phyloP scores from a whole-genome alignment of 768 basidiomycete species.

The Podaxis sp. region DNA sequence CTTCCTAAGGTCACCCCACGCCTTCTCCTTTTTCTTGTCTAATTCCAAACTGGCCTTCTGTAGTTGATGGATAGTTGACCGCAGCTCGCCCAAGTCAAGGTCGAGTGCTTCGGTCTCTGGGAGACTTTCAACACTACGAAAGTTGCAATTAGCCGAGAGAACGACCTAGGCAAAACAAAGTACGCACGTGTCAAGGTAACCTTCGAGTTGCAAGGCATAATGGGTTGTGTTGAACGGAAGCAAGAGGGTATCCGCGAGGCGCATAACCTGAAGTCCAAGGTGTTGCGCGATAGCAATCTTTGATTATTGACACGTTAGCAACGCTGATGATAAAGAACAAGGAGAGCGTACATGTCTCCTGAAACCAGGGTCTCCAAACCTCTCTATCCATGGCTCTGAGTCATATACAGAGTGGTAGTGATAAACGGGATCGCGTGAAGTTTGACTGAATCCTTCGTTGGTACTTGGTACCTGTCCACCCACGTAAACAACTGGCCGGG shows the following conservation, averaged over 20 bases:
- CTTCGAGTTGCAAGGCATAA: conserved; percentile 58
- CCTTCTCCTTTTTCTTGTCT: conserved; percentile 55
- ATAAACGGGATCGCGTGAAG: conserved; percentile 57
- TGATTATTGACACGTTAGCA: not conserved
- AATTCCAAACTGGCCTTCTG: conserved; percentile 50
- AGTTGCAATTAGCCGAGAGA: not conserved
- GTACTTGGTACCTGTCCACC: conserved; percentile 37
- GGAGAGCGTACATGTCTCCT: conserved; percentile 52
- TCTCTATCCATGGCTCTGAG: conserved; percentile 65
- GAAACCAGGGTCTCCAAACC: conserved; percentile 74
- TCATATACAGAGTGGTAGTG: conserved; percentile 80
- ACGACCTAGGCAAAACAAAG: not conserved
- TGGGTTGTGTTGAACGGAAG: conserved; percentile 76
- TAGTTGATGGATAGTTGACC: conserved; percentile 44
- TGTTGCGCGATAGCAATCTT: conserved; percentile 68
- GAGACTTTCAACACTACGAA: conserved; percentile 49
- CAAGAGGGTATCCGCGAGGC: conserved; percentile 57
- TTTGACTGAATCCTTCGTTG: conserved; percentile 38
- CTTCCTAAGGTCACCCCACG: conserved; percentile 47
- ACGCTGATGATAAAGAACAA: not conserved
- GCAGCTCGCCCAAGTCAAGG: conserved; percentile 40
- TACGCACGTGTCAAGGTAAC: conserved; percentile 57
- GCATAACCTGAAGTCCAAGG: conserved; percentile 60
- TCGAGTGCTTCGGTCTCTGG: conserved; percentile 20
- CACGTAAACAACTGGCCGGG: not conserved